Conservation (phyloP, 2,329 filamentous ascomycete genomes). For the Talaromyces piceae region DNA sequence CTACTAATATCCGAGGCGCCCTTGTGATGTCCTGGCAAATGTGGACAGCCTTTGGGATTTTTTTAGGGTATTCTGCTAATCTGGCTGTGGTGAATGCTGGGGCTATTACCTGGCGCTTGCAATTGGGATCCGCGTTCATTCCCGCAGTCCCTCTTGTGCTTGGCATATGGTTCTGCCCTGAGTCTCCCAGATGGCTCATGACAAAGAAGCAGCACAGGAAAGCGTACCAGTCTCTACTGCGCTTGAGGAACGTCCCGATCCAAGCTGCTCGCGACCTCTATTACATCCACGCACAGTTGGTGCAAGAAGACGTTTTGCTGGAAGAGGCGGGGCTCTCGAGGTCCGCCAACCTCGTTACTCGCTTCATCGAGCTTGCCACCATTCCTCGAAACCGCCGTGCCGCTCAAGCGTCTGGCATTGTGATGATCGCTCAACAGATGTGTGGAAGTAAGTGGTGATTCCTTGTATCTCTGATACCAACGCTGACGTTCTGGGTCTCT, state of each 20-base stretch:
- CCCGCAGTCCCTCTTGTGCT: slow-evolving; percentile 56
- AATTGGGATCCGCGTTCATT: slow-evolving; percentile 58
- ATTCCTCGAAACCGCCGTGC: slow-evolving; percentile 49
- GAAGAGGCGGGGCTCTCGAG: slow-evolving; percentile 24
- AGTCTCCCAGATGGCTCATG: slow-evolving; percentile 60
- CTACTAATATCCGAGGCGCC: slow-evolving; percentile 48
- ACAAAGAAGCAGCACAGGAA: slow-evolving; percentile 57
- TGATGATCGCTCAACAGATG: slow-evolving; percentile 74
- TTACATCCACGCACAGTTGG: slow-evolving; percentile 49
- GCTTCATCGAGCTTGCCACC: slow-evolving; percentile 49
- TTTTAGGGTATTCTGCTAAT: slow-evolving; percentile 59
- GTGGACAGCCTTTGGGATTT: slow-evolving; percentile 56
- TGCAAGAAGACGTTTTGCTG: slow-evolving; percentile 33
- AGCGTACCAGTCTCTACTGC: slow-evolving; percentile 53
- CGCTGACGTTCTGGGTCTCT: not conserved
- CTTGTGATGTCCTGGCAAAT: slow-evolving; percentile 50
- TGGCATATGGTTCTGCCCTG: slow-evolving; percentile 55
- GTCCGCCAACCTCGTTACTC: slow-evolving; percentile 51
- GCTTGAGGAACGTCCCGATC: slow-evolving; percentile 51
- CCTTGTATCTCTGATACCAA: not conserved
- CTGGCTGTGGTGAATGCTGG: slow-evolving; percentile 55
- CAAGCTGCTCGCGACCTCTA: slow-evolving; percentile 58
- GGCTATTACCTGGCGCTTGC: slow-evolving; percentile 55
- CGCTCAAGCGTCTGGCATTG: slow-evolving; percentile 65
- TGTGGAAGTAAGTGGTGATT: slow-evolving; percentile 40